Evolutionary conservation across 352 stramenopile genomes (phyloP).

Genomic region (Phytopythium aichiense): DNA sequence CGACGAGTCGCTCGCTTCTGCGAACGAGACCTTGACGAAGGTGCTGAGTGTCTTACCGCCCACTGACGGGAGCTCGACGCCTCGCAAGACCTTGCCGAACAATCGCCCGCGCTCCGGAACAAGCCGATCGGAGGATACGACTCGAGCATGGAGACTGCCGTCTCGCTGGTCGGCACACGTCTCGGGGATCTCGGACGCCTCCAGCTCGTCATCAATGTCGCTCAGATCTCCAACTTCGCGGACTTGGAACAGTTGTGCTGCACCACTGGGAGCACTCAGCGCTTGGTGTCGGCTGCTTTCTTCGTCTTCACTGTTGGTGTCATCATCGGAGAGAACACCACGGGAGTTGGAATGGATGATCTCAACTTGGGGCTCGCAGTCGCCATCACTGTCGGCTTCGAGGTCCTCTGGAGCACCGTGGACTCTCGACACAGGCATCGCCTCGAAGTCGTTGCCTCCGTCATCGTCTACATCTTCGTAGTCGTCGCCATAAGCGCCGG

Average conservation of each 20-base stretch:
- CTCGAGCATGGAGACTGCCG: not conserved
- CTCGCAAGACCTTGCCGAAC: slow-evolving; percentile 37
- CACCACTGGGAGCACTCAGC: not conserved
- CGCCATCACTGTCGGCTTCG: not conserved
- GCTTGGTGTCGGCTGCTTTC: not conserved
- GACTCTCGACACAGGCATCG: not conserved
- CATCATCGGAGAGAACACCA: not conserved
- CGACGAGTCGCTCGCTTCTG: slow-evolving; percentile 25
- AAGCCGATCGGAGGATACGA: not conserved
- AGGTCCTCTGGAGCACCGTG: slow-evolving; percentile 1
- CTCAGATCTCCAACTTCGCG: not conserved
- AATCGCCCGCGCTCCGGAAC: slow-evolving; percentile 34
- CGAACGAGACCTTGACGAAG: slow-evolving; percentile 53
- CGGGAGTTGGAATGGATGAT: not conserved
- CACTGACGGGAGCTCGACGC: slow-evolving; percentile 25
- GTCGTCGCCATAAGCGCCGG: slow-evolving; percentile 23
- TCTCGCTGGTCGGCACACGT: slow-evolving; percentile 21
- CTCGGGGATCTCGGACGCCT: slow-evolving; percentile 38
- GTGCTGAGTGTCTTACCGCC: slow-evolving; percentile 19
- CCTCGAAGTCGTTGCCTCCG: slow-evolving; percentile 7
- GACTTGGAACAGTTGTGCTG: not conserved
- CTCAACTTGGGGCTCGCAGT: not conserved
- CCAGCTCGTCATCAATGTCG: slow-evolving; percentile 24
- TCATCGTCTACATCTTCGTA: slow-evolving; percentile 9
- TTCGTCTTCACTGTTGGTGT: slow-evolving; percentile 8